Evolutionary conservation across 2,329 filamentous ascomycete species (phyloP), one percentile per base, ranked within the genome.

Genomic region (Apiospora phragmitis): DNA sequence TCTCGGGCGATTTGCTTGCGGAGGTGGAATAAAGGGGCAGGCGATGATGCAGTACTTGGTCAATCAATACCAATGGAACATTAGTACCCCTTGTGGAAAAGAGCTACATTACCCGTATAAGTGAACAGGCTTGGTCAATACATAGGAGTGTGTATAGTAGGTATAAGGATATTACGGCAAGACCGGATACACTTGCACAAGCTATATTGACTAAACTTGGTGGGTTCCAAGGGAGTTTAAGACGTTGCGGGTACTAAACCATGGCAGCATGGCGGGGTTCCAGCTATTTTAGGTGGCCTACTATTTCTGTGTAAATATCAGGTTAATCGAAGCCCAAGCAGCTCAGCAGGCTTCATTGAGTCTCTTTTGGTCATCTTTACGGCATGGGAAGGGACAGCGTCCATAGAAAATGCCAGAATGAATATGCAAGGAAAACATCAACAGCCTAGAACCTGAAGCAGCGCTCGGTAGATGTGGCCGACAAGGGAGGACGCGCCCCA

Each of bases 11-110:
- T 26, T 59, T 71, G 29, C 68, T 49, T 26, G 32, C 45, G 16
- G 70, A 71, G 59, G 70, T 67, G 16, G 69, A 68, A 55, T 43
- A 62, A 65, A 47, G 26, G 24, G 18, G 9, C 18, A n/a, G 32
- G 32, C 3, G 9, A 8, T 38, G 32, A 62, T n/a, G 9, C 8
- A 55, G 26, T 4, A 35, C 32, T 38, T 62, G 18, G 55, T 6
- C 29, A n/a, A 62, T 6, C 29, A n/a, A 62, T 62, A 16, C 55
- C 18, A 38, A n/a, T 62, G 11, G 26, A 38, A 55, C 29, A 55
- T 32, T 16, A 8, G 14, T 18, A 18, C 14, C 26, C 5, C 26
- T 9, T 6, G 14, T 6, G 43, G 43, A 9, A n/a, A 8, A n/a
- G 21, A n/a, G 21, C 7, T n/a, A n/a, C 8, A 11, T 3, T n/a